Percentiles rank a stretch among this genome's conserved stretches.
Evolutionary conservation across 495 filamentous ascomycete species (phyloP).

Genomic region (Penicillium chermesinum): DNA sequence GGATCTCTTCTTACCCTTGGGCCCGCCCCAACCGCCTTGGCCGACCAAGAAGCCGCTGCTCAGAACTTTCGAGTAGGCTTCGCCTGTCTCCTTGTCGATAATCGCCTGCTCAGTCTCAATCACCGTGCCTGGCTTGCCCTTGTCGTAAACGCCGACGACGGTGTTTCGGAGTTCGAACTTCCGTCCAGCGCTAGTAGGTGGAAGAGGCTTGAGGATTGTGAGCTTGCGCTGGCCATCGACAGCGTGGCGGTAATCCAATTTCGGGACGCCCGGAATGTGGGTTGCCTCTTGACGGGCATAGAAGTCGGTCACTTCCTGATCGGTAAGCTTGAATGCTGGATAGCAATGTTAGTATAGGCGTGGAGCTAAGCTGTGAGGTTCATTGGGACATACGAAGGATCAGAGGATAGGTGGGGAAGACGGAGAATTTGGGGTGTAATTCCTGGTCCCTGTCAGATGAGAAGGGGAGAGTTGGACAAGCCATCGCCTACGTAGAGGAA

Average conservation of each 20-base stretch:
- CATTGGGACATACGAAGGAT: constrained; percentile 58
- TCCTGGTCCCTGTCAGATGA: constrained; percentile 48
- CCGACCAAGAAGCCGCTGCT: constrained; percentile 73
- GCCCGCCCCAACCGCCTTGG: constrained; percentile 84
- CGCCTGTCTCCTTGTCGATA: constrained; percentile 63
- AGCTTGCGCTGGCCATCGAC: constrained; percentile 85
- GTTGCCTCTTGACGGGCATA: constrained; percentile 56
- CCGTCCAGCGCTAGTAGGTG: constrained; percentile 62
- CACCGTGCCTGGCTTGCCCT: constrained; percentile 78
- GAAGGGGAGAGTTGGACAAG: not conserved
- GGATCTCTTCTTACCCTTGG: constrained; percentile 57
- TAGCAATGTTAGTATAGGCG: not conserved
- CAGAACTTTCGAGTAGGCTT: constrained; percentile 64
- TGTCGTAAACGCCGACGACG: constrained; percentile 86
- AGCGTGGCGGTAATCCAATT: constrained; percentile 65
- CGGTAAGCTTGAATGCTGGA: constrained; percentile 72
- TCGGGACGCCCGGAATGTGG: constrained; percentile 70
- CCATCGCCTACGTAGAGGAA: constrained; percentile 68
- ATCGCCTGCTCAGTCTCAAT: constrained; percentile 75
- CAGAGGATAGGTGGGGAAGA: constrained; percentile 83
- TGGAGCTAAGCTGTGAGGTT: not conserved
- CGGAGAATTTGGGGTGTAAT: constrained; percentile 72
- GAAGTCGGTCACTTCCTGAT: constrained; percentile 80
- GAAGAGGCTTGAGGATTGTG: constrained; percentile 71
- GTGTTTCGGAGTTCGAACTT: constrained; percentile 74